Evolutionary conservation across 148 eudicot genomes (phyloP).

Genomic region (Rhododendron williamsianum): DNA sequence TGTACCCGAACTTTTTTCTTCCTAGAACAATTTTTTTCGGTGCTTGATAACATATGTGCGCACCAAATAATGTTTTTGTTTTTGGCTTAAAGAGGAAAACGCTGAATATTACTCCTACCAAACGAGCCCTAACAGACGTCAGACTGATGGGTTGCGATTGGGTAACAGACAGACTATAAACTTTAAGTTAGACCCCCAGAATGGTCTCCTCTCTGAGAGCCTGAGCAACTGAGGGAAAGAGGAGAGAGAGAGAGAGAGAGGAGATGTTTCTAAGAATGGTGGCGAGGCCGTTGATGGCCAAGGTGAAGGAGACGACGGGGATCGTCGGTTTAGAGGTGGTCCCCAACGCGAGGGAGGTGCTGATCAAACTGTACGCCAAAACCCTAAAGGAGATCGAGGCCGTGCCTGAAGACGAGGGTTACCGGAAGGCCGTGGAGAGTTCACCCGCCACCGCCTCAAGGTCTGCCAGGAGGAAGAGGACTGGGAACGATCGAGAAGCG

Average conservation of each 20-base stretch:
- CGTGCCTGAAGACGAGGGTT: conserved; percentile 84
- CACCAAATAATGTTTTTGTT: no score
- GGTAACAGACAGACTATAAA: background rate
- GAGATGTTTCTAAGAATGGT: conserved; percentile 71
- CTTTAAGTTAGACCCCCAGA: background rate
- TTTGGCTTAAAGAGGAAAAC: no score
- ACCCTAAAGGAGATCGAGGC: conserved; percentile 81
- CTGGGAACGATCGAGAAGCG: conserved; percentile 73
- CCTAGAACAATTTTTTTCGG: no score
- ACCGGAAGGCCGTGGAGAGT: conserved; percentile 90
- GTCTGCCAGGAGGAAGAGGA: conserved; percentile 78
- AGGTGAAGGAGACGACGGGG: conserved; percentile 91
- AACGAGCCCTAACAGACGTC: no score
- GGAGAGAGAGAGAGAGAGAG: background rate
- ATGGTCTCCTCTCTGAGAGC: background rate
- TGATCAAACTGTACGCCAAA: conserved; percentile 72
- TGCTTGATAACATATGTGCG: no score
- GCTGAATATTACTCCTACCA: no score
- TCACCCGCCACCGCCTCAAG: conserved; percentile 80
- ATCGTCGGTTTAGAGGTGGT: conserved; percentile 88
- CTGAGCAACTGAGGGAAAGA: background rate
- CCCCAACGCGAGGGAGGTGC: conserved; percentile 76
- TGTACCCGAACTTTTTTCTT: no score
- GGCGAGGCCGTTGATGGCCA: conserved; percentile 77
- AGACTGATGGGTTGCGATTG: background rate